Conservation (phyloP, 768 basidiomycete species). For the Dentipellis fragilis region DNA sequence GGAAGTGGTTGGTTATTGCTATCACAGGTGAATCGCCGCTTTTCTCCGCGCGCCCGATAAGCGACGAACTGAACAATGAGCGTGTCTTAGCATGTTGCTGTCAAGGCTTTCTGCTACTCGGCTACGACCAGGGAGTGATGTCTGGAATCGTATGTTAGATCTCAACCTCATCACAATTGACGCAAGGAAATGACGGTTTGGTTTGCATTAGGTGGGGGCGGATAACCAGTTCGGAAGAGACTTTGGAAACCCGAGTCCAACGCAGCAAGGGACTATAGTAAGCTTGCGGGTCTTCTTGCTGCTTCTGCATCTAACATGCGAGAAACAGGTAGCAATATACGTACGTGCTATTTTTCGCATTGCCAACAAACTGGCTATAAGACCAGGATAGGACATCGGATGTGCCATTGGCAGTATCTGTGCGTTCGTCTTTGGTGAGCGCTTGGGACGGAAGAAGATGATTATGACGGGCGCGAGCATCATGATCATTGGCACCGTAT, state of each 20-base stretch:
- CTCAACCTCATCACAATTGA: too few species aligned
- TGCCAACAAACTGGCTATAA: too few species aligned
- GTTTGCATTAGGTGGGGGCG: conserved; percentile 24
- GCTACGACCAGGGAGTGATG: conserved; percentile 12
- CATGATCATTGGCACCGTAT: neutral
- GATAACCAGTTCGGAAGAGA: conserved; percentile 31
- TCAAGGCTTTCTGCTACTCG: neutral
- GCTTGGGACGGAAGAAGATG: neutral
- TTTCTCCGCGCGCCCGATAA: neutral
- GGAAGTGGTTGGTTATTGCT: neutral
- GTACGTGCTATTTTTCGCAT: neutral
- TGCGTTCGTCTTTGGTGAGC: neutral
- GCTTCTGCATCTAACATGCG: too few species aligned
- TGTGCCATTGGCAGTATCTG: neutral
- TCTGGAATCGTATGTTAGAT: neutral
- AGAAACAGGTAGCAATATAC: neutral
- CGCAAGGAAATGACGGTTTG: too few species aligned
- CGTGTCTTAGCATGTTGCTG: neutral
- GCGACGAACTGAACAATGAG: neutral
- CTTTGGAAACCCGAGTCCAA: conserved; percentile 27
- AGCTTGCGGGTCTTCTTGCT: conserved; percentile 5
- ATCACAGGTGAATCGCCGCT: neutral
- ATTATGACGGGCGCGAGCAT: neutral
- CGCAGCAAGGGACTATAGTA: conserved; percentile 29
- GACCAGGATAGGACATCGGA: neutral